Base-by-base conservation (phyloP, 2,329 filamentous ascomycete species). In the Fusarium albosuccineum region DNA sequence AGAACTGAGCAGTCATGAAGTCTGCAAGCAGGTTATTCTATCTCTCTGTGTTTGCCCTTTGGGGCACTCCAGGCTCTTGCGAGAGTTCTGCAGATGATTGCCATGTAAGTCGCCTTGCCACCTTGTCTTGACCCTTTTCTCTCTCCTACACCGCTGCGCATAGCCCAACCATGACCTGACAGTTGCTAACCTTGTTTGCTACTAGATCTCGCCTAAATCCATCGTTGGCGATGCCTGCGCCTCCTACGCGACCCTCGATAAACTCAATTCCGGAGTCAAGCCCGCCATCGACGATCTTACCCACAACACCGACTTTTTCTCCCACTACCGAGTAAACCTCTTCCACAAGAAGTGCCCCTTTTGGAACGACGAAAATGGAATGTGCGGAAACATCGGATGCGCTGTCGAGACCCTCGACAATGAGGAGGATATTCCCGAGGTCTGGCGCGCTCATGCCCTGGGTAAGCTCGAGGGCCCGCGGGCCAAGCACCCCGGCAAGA, bases 341-440 rank as follows among this genome's bases (percentile, higher is more conserved):
- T 99, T 93, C 80, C 92, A 97, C 79, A 97, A 96, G 79, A 89
- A 88, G 80, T 99, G 96, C 75, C 96, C 96, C 0, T 99, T 98
- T 78, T 99, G 96, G 95, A 88, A 90, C 75, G 96, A 99, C 78
- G 91, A 94, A 64, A 91, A 92, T 79, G 93, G 93, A 78, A 92
- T 97, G 86, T 99, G 96, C 80, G 96, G 94, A 68, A 99, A 99
- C 80, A 94, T 97, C 72, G 96, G 94, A 17, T 99, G 96, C 77
- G 92, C 95, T 10, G 96, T 99, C 16, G 94, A 96, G 76, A 98
- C 95, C 1, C 86, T 98, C 63, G 95, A 98, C 56, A 94, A 97
- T 68, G 95, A 99, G 79, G 92, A 97, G 66, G 95, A 98, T 68
- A 94, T 99, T 56, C 96, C 96, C 9, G 83, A 87, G 68, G 91